These are phyloP conservation scores for Arthrobotrys pseudoclavata DNA, from an alignment of 2,329 filamentous ascomycete genomes.

Conservation along the genomic window DNA sequence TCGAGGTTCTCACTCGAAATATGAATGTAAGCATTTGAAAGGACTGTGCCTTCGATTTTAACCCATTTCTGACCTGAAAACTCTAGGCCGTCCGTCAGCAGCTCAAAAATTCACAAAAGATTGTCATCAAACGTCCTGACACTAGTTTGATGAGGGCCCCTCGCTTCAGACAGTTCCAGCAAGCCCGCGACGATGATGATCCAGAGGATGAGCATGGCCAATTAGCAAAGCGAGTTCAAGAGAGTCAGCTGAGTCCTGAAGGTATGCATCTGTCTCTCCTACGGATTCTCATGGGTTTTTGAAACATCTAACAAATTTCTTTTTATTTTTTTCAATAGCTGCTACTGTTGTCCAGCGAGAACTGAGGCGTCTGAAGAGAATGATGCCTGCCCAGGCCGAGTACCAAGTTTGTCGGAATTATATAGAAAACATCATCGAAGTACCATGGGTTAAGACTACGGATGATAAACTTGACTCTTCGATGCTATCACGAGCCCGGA, in stretches of 20 bases:
- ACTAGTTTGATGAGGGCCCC: constrained; percentile 57
- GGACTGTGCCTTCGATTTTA: not conserved
- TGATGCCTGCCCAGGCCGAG: constrained; percentile 95
- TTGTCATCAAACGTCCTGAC: constrained; percentile 62
- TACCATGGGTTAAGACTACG: constrained; percentile 88
- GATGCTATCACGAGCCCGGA: constrained; percentile 82
- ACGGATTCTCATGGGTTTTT: not conserved
- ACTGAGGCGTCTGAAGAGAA: constrained; percentile 88
- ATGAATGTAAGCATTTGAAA: constrained; percentile 88
- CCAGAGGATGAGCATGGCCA: constrained; percentile 92
- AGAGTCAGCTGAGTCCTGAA: constrained; percentile 83
- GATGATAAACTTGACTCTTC: constrained; percentile 86
- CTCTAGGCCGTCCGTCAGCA: constrained; percentile 49
- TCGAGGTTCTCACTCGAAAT: constrained; percentile 85
- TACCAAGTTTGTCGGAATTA: constrained; percentile 95
- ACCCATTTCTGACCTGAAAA: not conserved
- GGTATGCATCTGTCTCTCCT: constrained; percentile 65
- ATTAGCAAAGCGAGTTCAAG: constrained; percentile 86
- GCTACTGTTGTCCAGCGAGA: constrained; percentile 92
- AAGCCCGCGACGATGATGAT: constrained; percentile 74
- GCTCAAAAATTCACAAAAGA: constrained; percentile 59
- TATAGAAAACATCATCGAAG: constrained; percentile 78
- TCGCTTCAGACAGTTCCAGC: constrained; percentile 65
- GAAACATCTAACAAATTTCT: not conserved
- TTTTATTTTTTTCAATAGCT: constrained; percentile 65